Conservation (phyloP, 495 filamentous ascomycete species). For the Tuber umbilicatum region DNA sequence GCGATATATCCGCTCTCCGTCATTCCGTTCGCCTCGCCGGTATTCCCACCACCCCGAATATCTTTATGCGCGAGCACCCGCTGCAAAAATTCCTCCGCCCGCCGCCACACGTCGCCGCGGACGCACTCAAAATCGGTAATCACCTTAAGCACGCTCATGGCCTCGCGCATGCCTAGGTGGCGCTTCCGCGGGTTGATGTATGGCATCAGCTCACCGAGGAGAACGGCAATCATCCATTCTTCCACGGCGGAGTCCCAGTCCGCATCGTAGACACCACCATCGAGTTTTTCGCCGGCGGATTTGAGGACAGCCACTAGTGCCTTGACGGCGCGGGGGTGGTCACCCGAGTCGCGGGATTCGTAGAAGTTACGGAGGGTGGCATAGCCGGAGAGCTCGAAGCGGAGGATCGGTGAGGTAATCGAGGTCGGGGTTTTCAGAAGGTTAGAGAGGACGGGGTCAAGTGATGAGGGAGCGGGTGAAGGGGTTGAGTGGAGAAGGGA, state of each 20-base stretch:
- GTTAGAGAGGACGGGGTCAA: conserved; percentile 24
- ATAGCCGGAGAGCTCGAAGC: conserved; percentile 40
- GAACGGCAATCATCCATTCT: conserved; percentile 26
- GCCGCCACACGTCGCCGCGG: conserved; percentile 15
- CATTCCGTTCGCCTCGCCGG: background rate
- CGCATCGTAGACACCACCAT: conserved; percentile 34
- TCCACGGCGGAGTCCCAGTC: conserved; percentile 39
- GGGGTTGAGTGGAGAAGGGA: conserved; percentile 33
- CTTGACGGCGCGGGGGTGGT: conserved; percentile 12
- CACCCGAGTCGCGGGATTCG: conserved; percentile 21
- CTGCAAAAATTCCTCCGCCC: conserved; percentile 26
- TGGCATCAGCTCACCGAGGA: conserved; percentile 31
- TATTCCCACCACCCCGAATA: background rate
- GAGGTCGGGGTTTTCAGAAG: conserved; percentile 35
- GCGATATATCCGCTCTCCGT: background rate
- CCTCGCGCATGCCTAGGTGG: conserved; percentile 20
- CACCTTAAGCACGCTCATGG: conserved; percentile 37
- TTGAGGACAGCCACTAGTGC: conserved; percentile 39
- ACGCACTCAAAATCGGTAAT: conserved; percentile 36
- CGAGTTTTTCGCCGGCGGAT: conserved; percentile 35
- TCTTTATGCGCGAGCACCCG: conserved; percentile 13
- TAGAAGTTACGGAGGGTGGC: conserved; percentile 37
- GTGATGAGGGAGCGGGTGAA: conserved; percentile 15
- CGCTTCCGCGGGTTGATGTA: conserved; percentile 13
- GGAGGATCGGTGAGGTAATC: conserved; percentile 29